Conservation (phyloP, 768 basidiomycete genomes). For the Rhizopogon sp. region DNA sequence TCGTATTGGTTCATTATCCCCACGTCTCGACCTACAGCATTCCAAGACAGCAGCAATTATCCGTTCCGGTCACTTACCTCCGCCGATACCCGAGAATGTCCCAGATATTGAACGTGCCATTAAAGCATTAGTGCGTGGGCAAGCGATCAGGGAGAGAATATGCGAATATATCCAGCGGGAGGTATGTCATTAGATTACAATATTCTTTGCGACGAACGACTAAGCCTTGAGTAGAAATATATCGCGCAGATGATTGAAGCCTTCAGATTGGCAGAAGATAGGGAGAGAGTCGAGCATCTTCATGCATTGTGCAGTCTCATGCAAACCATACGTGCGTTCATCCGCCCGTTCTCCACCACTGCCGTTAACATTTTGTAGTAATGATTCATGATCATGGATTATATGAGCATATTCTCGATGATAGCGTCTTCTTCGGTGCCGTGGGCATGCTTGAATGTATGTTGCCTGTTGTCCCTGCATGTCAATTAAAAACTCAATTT, state of each 20-base stretch:
- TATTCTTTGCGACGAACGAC: conserved; percentile 8
- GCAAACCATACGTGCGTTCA: conserved; percentile 83
- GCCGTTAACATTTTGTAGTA: conserved; percentile 42
- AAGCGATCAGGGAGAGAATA: conserved; percentile 72
- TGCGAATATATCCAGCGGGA: conserved; percentile 85
- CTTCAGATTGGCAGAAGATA: conserved; percentile 84
- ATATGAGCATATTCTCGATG: conserved; percentile 92
- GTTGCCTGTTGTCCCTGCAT: conserved; percentile 24
- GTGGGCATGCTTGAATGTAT: conserved; percentile 96
- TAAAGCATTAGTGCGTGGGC: conserved; percentile 69
- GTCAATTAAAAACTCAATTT: conserved; percentile 9
- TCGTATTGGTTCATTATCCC: conserved; percentile 52
- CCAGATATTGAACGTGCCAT: conserved; percentile 76
- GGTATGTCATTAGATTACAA: conserved; percentile 39
- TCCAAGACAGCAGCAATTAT: conserved; percentile 61
- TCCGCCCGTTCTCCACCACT: neutral
- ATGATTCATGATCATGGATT: conserved; percentile 92
- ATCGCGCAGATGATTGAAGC: conserved; percentile 83
- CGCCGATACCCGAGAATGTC: conserved; percentile 73
- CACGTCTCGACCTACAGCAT: conserved; percentile 45
- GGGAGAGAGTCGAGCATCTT: conserved; percentile 85
- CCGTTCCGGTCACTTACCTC: conserved; percentile 68
- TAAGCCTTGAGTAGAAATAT: conserved; percentile 57
- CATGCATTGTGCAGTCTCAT: conserved; percentile 89
- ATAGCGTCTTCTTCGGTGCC: conserved; percentile 88